Base-by-base conservation (phyloP, 192 early-diverging fungal species). In the Pecoramyces ruminantium region DNA sequence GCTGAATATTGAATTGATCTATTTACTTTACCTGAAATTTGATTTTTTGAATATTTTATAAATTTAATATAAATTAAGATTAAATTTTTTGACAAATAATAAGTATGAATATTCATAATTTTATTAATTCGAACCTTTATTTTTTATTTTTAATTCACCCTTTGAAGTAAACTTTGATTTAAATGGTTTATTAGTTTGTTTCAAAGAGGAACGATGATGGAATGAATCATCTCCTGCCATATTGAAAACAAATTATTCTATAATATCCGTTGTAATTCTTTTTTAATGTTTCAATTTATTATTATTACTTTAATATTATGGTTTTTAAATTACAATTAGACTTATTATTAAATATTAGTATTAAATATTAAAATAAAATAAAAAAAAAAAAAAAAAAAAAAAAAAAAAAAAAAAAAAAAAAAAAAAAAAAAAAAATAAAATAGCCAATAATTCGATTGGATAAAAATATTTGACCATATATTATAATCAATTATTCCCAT, bases 141-240 rank as follows among this genome's bases (percentile, higher is more conserved):
- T 87, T 81, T 92, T 91, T 80, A 93, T 93, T 82, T 94, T 93
- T 58, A 94, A 81, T 17, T 86, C 83, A 40, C 93, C 92, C 82
- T 98, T 99, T 1, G 94, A 89, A 28, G 94, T 89, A 89, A 95
- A 93, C 83, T 93, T 92, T 15, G 94, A 95, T 87, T 99, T 99
- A 92, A 99, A 99, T 79, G 92, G 91, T 86, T 98, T 99, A 92
- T 99, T 97, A 82, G 88, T 89, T 86, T 96, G 94, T 88, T 96
- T 97, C 79, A 95, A 88, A 30, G 91, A 88, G 80, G 95, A 88
- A 40, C 94, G 86, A 83, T 95, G 92, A 84, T 93, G 91, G 25
- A 67, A 67, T 67, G 51, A 67, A 27, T 67, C 51, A 39, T 39
- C 38, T 39, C 38, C 38, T n/a, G 51, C 17, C 51, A 67, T 67